Evolutionary conservation across 805 yeast species (phyloP).

Genomic region (Metschnikowia amazonensis): DNA sequence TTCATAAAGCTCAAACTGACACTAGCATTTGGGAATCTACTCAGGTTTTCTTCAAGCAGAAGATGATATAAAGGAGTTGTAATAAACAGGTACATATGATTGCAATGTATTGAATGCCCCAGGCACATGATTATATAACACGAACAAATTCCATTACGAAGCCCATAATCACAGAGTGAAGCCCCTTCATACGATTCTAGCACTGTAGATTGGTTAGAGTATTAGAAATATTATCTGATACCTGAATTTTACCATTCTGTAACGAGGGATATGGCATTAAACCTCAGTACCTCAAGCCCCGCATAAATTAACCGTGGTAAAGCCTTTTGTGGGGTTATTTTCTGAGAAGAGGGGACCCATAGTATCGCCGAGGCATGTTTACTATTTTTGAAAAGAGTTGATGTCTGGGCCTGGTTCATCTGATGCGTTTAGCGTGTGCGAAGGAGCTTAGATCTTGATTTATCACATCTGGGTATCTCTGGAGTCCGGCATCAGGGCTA

Average conservation of each 20-base stretch:
- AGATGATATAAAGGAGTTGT: neutral
- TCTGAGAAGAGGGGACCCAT: no score
- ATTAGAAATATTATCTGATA: neutral
- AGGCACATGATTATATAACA: constrained; percentile 1
- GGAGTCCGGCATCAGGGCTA: neutral
- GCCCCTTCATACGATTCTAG: neutral
- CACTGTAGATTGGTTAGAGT: no score
- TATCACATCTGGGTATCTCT: neutral
- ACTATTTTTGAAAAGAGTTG: neutral
- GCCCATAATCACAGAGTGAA: neutral
- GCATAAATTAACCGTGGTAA: neutral
- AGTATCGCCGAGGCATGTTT: no score
- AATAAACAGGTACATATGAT: neutral
- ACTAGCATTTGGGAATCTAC: neutral
- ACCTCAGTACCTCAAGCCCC: neutral
- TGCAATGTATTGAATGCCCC: constrained; percentile 1
- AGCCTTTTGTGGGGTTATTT: no score
- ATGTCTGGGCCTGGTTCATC: neutral
- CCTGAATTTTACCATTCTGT: neutral
- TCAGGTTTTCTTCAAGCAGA: neutral
- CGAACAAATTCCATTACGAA: neutral
- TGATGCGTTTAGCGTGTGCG: no score
- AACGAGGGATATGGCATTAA: neutral
- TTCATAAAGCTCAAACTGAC: neutral
- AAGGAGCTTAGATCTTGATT: neutral